Evolutionary conservation across 306 rosid species (phyloP).

Genomic region (Sicyos baderoa): DNA sequence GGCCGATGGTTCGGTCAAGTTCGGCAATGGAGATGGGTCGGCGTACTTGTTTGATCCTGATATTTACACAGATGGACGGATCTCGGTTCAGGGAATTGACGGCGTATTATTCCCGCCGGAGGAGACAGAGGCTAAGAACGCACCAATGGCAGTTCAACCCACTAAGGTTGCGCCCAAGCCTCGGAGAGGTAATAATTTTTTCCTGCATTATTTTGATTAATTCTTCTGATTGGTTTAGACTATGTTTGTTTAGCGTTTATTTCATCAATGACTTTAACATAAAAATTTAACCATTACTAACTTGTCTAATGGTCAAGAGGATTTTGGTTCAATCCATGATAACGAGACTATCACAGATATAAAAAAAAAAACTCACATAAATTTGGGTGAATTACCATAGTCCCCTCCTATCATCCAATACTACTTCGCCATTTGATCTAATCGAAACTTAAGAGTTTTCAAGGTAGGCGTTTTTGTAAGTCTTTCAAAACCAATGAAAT

Average conservation of each 20-base stretch:
- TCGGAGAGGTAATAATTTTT: conserved; percentile 22
- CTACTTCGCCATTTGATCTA: neutral
- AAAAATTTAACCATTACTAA: no score
- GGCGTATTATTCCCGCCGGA: conserved; percentile 30
- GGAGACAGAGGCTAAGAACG: conserved; percentile 3
- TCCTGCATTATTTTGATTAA: neutral
- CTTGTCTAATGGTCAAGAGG: no score
- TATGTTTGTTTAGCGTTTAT: neutral
- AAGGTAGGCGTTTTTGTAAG: no score
- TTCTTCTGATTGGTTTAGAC: conserved; percentile 6
- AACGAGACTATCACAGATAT: no score
- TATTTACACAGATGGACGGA: conserved; percentile 31
- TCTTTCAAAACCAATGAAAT: no score
- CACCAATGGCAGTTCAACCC: conserved; percentile 9
- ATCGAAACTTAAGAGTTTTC: neutral
- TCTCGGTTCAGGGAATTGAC: conserved; percentile 31
- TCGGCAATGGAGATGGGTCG: conserved; percentile 23
- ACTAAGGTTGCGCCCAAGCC: conserved; percentile 24
- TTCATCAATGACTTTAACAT: neutral
- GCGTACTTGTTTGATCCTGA: conserved; percentile 31
- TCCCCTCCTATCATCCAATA: neutral
- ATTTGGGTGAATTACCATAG: neutral
- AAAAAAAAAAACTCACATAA: no score
- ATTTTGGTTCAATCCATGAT: no score
- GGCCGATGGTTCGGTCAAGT: conserved; percentile 31